Evolutionary conservation across 352 stramenopile species (phyloP).

Genomic region (Phytophthora meadii): DNA sequence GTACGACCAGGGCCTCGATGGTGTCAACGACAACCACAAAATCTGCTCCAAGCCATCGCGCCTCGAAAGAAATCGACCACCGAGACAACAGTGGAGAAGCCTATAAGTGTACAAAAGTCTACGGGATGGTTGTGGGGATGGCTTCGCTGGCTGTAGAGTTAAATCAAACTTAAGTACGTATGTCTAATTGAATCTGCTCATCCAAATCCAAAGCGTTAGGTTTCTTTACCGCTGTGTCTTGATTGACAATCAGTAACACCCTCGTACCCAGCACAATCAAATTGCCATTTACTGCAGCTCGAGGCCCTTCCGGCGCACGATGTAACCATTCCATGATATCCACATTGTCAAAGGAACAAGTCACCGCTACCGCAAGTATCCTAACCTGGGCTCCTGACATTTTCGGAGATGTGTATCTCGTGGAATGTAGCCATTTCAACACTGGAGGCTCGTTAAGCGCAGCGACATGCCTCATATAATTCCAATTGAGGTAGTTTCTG

Average conservation of each 20-base stretch:
- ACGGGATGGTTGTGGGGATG: slow-evolving; percentile 30
- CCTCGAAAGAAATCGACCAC: background rate
- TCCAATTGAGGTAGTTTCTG: slow-evolving; percentile 21
- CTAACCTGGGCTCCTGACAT: slow-evolving; percentile 7
- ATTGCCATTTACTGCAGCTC: slow-evolving; percentile 8
- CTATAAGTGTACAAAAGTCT: slow-evolving; percentile 11
- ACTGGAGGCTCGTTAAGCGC: slow-evolving; percentile 24
- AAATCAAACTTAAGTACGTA: background rate
- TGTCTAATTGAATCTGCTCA: no score
- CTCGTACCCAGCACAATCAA: no score
- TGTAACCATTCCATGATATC: slow-evolving; percentile 34
- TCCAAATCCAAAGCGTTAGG: no score
- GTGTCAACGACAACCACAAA: slow-evolving; percentile 36
- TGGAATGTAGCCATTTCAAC: slow-evolving; percentile 37
- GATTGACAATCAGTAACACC: no score
- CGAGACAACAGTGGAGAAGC: slow-evolving; percentile 8
- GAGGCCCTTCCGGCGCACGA: slow-evolving; percentile 16
- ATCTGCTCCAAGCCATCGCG: background rate
- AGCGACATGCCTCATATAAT: slow-evolving; percentile 29
- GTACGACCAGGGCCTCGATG: slow-evolving; percentile 19
- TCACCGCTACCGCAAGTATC: slow-evolving; percentile 20
- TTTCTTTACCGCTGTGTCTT: no score
- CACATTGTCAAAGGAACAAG: slow-evolving; percentile 43
- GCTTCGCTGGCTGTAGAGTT: slow-evolving; percentile 31
- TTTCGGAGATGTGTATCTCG: slow-evolving; percentile 22